Evolutionary conservation across 495 filamentous ascomycete genomes (phyloP).

Genomic region (Eremomyces bilateralis): DNA sequence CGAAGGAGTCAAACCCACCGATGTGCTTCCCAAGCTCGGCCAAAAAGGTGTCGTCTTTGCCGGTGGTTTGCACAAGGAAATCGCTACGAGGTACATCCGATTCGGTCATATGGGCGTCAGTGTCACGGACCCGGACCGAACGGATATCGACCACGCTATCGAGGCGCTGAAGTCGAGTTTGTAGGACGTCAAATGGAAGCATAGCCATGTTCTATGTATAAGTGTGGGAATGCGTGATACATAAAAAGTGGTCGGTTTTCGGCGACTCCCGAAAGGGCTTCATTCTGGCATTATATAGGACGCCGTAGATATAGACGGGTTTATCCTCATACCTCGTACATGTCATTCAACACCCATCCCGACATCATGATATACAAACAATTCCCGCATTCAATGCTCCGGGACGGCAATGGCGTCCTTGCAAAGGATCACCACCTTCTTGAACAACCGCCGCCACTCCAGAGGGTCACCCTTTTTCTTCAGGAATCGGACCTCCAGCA

Average conservation of each 20-base stretch:
- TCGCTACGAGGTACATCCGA: conserved; percentile 46
- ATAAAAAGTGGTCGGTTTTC: too few species aligned
- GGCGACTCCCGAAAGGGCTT: too few species aligned
- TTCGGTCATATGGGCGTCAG: conserved; percentile 95
- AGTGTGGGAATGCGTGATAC: too few species aligned
- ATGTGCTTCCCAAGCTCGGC: conserved; percentile 65
- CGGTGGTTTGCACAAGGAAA: conserved; percentile 79
- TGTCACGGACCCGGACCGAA: conserved; percentile 40
- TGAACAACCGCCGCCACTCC: conserved; percentile 96
- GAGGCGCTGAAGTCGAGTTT: conserved; percentile 52
- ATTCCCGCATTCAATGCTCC: too few species aligned
- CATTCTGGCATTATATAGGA: too few species aligned
- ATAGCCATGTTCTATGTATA: too few species aligned
- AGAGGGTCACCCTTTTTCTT: conserved; percentile 92
- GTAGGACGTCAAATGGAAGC: conserved; percentile 37
- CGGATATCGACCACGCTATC: conserved; percentile 66
- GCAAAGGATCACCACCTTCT: conserved; percentile 65
- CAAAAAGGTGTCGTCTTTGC: conserved; percentile 89
- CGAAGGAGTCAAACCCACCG: conserved; percentile 52
- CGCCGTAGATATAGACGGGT: too few species aligned
- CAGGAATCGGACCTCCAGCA: conserved; percentile 76
- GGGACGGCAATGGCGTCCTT: conserved; percentile 45
- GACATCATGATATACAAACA: too few species aligned
- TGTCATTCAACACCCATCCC: too few species aligned
- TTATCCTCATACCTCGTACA: too few species aligned